A percentile compares a stretch with the other conserved stretches of the same genome.
phyloP scores from a whole-genome alignment of 495 filamentous ascomycete species.

The Aspergillus saccharolyticus region DNA sequence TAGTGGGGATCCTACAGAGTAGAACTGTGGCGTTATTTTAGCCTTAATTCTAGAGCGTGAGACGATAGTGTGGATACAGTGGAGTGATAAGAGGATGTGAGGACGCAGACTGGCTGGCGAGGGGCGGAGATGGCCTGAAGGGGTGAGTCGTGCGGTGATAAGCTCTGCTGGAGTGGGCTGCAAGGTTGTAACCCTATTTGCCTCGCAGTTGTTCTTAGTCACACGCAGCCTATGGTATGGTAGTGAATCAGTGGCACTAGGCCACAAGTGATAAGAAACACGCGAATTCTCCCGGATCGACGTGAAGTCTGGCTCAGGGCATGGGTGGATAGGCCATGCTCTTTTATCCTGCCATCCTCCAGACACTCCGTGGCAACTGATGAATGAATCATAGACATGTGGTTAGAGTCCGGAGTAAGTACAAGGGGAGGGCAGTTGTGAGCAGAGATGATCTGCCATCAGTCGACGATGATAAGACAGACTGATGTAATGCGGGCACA shows the following conservation, averaged over 20 bases:
- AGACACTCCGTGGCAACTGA: background rate
- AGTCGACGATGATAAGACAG: no score
- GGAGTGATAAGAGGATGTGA: background rate
- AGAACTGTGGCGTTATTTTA: background rate
- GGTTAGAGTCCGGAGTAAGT: no score
- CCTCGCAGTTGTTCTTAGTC: conserved; percentile 2
- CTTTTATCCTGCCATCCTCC: background rate
- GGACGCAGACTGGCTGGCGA: background rate
- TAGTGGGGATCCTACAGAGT: background rate
- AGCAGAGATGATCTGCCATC: background rate
- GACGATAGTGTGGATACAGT: background rate
- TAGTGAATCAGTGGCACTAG: background rate
- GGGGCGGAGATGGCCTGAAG: background rate
- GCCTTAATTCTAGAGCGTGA: background rate
- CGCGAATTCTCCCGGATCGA: background rate
- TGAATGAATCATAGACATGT: no score
- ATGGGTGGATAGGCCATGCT: background rate
- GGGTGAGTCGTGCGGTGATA: background rate
- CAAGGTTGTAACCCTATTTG: conserved; percentile 6
- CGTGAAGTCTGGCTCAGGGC: background rate
- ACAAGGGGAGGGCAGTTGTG: no score
- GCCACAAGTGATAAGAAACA: background rate
- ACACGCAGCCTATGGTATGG: background rate
- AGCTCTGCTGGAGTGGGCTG: background rate
- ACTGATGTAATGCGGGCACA: no score